phyloP scores from a whole-genome alignment of 805 yeast species.

The Trichomonascus vanleenenianus region DNA sequence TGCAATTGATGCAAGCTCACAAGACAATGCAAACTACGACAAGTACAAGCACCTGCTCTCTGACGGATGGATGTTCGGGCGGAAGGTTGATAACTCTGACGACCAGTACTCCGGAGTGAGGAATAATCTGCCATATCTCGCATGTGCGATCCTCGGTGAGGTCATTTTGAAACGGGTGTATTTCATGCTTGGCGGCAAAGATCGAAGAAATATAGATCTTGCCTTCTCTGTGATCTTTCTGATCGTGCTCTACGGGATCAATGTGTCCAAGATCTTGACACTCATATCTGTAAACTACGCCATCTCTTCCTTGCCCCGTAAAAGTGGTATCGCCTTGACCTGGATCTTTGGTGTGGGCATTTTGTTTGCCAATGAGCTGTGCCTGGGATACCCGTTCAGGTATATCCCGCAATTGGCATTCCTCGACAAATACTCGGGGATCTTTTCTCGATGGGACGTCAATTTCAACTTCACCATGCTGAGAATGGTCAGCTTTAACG shows the following conservation, averaged over 20 bases:
- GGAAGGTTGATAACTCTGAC: conserved; percentile 79
- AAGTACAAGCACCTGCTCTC: conserved; percentile 53
- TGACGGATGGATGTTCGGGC: conserved; percentile 84
- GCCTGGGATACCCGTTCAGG: conserved; percentile 47
- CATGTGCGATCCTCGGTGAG: conserved; percentile 51
- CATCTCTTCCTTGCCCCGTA: conserved; percentile 32
- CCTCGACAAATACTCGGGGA: conserved; percentile 63
- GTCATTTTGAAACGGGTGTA: conserved; percentile 36
- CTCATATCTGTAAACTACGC: conserved; percentile 50
- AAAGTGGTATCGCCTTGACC: conserved; percentile 23
- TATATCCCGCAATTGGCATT: conserved; percentile 36
- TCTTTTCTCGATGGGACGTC: conserved; percentile 91
- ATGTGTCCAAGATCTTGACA: conserved; percentile 49
- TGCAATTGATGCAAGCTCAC: conserved; percentile 71
- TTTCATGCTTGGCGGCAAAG: conserved; percentile 15
- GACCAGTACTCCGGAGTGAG: conserved; percentile 82
- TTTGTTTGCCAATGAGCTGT: conserved; percentile 68
- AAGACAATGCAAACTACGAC: conserved; percentile 57
- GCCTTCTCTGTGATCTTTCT: conserved; percentile 63
- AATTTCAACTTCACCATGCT: conserved; percentile 84
- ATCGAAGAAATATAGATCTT: conserved; percentile 58
- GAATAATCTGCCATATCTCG: conserved; percentile 60
- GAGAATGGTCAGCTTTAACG: conserved; percentile 72
- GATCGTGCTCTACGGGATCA: conserved; percentile 73
- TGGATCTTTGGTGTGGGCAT: conserved; percentile 81